Evolutionary conservation across 805 yeast species (phyloP), one percentile per base, ranked within the genome.

Genomic region (Blastobotrys attinorum): DNA sequence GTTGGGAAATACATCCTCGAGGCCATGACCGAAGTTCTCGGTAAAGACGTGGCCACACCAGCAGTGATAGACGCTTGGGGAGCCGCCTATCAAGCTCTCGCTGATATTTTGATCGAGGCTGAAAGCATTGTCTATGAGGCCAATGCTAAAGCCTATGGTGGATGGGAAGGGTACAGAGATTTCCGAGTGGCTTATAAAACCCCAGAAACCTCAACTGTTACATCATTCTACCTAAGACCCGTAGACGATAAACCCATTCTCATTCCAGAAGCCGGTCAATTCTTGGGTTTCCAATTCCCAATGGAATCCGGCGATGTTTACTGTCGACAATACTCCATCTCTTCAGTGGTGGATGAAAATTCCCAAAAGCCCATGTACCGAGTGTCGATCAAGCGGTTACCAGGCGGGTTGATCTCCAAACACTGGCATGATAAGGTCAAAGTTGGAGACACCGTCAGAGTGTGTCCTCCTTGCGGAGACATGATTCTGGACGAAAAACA

Each of bases 401-500:
- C 56, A 3, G 65, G 58, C 7, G 86, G 86, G 40, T 55, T 60
- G 31, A 72, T 72, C 4, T 81, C 83, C 7, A 64, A 64, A 34
- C 71, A 54, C 52, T 57, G 79, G 36, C 81, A 79, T 54, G 61
- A 70, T 23, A 50, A 59, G 7, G 60, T 77, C 47, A 56, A 67
- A 41, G 69, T 63, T 16, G 82, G 81, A 22, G 78, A 73, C 47
- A 51, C 44, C 6, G 41, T 81, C 2, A 64, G 66, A 39, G 65
- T 79, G 22, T 66, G 77, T 42, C 76, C 83, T 3, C 88, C 88
- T 29, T 65, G 69, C 20, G 88, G 87, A 31, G 69, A 70, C 39
- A 68, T 79, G 47, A 55, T 61, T 3, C 56, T 38, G 37, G 31
- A 33, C 11, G 42, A 40, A 18, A 49, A n/a, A 37, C 55, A 38